Evolutionary conservation across 2,329 filamentous ascomycete species (phyloP).

Genomic region (Shiraia bambusicola): DNA sequence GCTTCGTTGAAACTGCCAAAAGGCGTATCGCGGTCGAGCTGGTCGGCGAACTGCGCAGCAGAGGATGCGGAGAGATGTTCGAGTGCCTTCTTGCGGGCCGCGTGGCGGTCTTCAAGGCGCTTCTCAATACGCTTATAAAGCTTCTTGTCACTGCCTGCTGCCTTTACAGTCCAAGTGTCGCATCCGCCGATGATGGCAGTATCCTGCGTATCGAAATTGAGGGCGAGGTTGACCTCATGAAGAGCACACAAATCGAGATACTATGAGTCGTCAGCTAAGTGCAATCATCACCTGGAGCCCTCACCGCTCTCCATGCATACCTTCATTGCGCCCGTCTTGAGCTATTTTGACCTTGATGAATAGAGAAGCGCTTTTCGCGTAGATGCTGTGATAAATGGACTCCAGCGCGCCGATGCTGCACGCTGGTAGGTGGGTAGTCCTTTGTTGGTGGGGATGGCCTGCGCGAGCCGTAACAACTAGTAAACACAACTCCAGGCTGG

Average conservation of each 20-base stretch:
- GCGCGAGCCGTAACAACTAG: constrained; percentile 41
- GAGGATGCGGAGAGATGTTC: constrained; percentile 85
- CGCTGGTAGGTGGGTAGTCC: constrained; percentile 19
- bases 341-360: constrained; percentile 1
- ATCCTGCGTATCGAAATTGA: constrained; percentile 94
- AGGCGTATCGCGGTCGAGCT: constrained; percentile 78
- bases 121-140: constrained; percentile 94
- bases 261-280: constrained; percentile 52
- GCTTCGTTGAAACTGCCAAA: constrained; percentile 89
- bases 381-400: constrained; percentile 7
- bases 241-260: constrained; percentile 90
- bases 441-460: constrained; percentile 37
- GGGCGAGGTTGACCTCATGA: constrained; percentile 84
- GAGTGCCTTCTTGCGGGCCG: constrained; percentile 36
- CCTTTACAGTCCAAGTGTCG: constrained; percentile 97
- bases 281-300: constrained; percentile 29
- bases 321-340: constrained; percentile 39
- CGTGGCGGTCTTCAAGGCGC: constrained; percentile 72
- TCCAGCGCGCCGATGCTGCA: constrained; percentile 26
- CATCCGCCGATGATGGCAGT: constrained; percentile 90
- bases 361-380: constrained; percentile 8
- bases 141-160: constrained; percentile 93
- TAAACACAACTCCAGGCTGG: constrained; percentile 46
- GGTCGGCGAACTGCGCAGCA: constrained; percentile 65
- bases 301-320: constrained; percentile 29